A percentile compares a stretch with the other conserved stretches of the same genome.
phyloP scores from a whole-genome alignment of 2,329 filamentous ascomycete species.

The Penicillium aurantiogriseum region DNA sequence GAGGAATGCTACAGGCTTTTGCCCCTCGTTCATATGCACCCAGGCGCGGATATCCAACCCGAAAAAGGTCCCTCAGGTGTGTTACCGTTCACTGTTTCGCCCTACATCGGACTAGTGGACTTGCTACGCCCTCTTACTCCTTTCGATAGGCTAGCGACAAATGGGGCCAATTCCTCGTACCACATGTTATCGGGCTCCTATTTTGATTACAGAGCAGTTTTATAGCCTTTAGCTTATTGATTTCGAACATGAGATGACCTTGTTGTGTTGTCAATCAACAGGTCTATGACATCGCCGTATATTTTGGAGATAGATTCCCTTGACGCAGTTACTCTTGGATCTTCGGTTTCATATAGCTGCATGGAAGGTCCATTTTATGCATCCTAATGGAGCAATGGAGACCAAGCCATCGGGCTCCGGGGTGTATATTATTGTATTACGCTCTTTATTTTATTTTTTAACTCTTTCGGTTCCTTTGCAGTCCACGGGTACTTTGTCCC shows the following conservation, averaged over 20 bases:
- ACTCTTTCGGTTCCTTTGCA: constrained; percentile 1
- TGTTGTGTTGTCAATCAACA: too few species aligned
- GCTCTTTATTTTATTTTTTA: background rate
- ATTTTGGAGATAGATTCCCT: background rate
- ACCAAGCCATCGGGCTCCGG: constrained; percentile 4
- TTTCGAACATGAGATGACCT: too few species aligned
- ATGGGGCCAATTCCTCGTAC: constrained; percentile 5
- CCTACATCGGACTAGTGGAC: constrained; percentile 5
- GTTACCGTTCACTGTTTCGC: constrained; percentile 5
- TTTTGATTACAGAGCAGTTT: background rate
- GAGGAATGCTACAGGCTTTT: constrained; percentile 16
- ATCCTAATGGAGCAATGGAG: constrained; percentile 8
- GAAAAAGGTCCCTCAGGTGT: constrained; percentile 2
- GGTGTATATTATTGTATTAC: background rate
- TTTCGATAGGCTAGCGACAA: background rate
- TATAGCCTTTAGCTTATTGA: background rate
- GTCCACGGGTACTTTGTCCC: background rate
- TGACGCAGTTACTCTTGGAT: constrained; percentile 2
- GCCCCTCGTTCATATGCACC: constrained; percentile 23
- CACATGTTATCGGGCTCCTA: constrained; percentile 1
- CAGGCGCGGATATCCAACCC: constrained; percentile 14
- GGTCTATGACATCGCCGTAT: background rate
- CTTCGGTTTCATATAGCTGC: constrained; percentile 15
- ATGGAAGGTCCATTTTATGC: constrained; percentile 15
- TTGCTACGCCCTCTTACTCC: constrained; percentile 2